Conservation (phyloP, 2,329 filamentous ascomycete genomes). For the Colletotrichum coccodes region DNA sequence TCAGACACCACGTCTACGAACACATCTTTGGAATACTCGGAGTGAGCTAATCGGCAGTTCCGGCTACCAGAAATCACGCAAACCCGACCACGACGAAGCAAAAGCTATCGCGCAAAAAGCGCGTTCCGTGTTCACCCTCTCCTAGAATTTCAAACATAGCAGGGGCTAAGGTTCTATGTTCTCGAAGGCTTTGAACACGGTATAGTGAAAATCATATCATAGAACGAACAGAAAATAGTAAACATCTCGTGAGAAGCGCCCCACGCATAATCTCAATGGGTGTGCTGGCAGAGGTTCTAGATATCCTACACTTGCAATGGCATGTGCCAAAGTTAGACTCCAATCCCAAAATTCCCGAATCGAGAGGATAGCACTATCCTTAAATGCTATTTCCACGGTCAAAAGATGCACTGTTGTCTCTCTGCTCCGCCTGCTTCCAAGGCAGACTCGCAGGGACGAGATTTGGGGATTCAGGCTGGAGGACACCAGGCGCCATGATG, state of each 20-base stretch:
- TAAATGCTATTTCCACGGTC: constrained; percentile 7
- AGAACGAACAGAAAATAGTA: constrained; percentile 70
- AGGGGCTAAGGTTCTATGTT: too few species aligned
- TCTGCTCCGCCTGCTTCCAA: not conserved
- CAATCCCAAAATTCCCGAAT: not conserved
- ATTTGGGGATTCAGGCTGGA: constrained; percentile 1
- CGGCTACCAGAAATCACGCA: constrained; percentile 52
- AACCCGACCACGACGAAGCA: constrained; percentile 67
- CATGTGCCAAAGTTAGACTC: not conserved
- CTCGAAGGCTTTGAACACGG: too few species aligned
- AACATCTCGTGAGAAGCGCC: constrained; percentile 61
- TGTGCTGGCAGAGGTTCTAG: constrained; percentile 64
- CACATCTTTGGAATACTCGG: not conserved
- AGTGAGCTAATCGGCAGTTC: constrained; percentile 63
- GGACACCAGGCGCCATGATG: constrained; percentile 7
- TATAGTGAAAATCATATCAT: too few species aligned
- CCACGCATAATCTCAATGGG: not conserved
- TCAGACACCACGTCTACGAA: too few species aligned
- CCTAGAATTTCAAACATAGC: constrained; percentile 62
- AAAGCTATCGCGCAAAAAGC: constrained; percentile 68
- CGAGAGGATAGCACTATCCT: not conserved
- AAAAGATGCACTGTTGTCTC: not conserved
- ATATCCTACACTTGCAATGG: constrained; percentile 40
- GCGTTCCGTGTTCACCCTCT: constrained; percentile 52
- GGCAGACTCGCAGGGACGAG: not conserved